Evolutionary conservation across 2,329 filamentous ascomycete species (phyloP).

Genomic region (Colletotrichum karsti): DNA sequence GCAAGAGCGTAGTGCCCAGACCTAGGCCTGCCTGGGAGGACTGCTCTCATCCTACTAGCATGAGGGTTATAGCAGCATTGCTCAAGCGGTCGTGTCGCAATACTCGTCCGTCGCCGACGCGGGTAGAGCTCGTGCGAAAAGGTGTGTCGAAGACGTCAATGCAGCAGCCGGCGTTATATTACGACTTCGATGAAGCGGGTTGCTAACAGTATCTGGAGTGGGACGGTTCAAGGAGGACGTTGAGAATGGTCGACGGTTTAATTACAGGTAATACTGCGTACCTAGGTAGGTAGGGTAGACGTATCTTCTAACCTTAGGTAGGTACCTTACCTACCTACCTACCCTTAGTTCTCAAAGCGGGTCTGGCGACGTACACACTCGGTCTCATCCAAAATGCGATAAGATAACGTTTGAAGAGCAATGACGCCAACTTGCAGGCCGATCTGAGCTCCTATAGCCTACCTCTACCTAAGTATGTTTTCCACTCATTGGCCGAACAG

Average conservation of each 20-base stretch:
- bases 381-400: neutral
- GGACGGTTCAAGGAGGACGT: no score
- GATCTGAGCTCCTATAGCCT: neutral
- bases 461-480: no score
- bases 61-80: slow-evolving; percentile 16
- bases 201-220: no score
- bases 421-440: slow-evolving; percentile 14
- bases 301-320: no score
- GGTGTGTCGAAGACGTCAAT: no score
- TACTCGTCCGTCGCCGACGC: neutral
- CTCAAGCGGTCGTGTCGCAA: neutral
- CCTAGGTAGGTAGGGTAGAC: neutral
- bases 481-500: no score
- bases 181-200: no score
- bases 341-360: no score
- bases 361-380: neutral
- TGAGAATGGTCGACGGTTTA: no score
- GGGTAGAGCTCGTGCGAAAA: neutral
- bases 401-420: neutral
- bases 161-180: no score
- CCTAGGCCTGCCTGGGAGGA: slow-evolving; percentile 82
- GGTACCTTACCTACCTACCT: no score
- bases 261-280: neutral
- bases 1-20: slow-evolving; percentile 80
- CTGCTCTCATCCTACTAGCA: slow-evolving; percentile 73